Evolutionary conservation across 1,284 basidiomycete species (phyloP).

Genomic region (Apiotrichum sp.): DNA sequence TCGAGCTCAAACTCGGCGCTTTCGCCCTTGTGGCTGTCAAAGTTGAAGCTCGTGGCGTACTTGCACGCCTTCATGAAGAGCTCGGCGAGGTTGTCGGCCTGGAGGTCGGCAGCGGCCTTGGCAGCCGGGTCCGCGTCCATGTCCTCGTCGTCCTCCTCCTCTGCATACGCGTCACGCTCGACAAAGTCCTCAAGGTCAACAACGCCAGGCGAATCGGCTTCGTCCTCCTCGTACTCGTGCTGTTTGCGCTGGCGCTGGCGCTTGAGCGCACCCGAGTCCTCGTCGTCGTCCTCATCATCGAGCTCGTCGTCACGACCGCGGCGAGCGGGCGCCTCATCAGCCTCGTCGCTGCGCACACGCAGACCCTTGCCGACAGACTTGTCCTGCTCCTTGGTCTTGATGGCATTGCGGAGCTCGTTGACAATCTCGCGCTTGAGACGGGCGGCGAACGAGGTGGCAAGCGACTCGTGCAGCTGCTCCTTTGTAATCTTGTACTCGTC

Average conservation of each 20-base stretch:
- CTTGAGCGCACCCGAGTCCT: constrained; percentile 67
- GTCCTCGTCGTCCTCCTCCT: constrained; percentile 44
- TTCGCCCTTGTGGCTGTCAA: constrained; percentile 56
- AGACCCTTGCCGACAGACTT: constrained; percentile 78
- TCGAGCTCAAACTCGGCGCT: constrained; percentile 73
- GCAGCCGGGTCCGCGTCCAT: constrained; percentile 49
- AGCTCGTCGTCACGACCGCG: constrained; percentile 52
- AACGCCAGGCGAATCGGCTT: constrained; percentile 53
- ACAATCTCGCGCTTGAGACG: constrained; percentile 80
- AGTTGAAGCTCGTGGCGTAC: constrained; percentile 62
- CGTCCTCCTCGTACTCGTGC: constrained; percentile 64
- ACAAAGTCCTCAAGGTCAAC: constrained; percentile 59
- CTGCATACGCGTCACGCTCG: constrained; percentile 50
- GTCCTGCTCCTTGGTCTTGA: constrained; percentile 74
- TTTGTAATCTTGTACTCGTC: constrained; percentile 78
- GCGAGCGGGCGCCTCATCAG: constrained; percentile 39
- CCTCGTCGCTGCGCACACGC: constrained; percentile 47
- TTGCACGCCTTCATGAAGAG: constrained; percentile 51
- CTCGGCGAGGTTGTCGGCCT: constrained; percentile 46
- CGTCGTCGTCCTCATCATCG: constrained; percentile 64
- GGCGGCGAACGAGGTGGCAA: constrained; percentile 73
- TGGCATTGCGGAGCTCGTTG: constrained; percentile 77
- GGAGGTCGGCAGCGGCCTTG: constrained; percentile 48
- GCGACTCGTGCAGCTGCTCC: constrained; percentile 65
- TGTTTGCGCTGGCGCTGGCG: constrained; percentile 58